Conservation (phyloP, 2,329 filamentous ascomycete genomes). For the Davidsoniella neocaledoniae region DNA sequence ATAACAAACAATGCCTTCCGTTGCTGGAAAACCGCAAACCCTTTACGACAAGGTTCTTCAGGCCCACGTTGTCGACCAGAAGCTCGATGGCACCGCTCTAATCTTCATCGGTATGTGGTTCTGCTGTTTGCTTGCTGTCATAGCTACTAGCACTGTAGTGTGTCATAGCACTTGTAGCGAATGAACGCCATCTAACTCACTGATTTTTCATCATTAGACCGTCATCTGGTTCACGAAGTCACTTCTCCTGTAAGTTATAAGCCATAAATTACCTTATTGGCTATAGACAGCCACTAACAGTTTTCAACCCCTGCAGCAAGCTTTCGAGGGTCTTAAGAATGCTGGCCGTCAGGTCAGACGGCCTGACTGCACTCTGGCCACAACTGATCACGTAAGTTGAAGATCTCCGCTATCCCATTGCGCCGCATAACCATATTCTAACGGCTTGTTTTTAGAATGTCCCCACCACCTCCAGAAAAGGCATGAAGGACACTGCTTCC, state of each 20-base stretch:
- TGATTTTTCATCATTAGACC: conserved; percentile 34
- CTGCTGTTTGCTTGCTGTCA: background rate
- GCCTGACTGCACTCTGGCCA: conserved; percentile 92
- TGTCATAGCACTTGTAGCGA: background rate
- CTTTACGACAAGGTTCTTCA: conserved; percentile 97
- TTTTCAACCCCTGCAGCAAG: conserved; percentile 48
- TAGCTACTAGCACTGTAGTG: background rate
- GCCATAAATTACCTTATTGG: background rate
- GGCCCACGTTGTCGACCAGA: conserved; percentile 87
- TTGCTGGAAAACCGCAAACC: conserved; percentile 57
- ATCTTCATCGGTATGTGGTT: conserved; percentile 71
- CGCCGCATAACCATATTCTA: conserved; percentile 13
- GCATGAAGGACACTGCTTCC: conserved; percentile 79
- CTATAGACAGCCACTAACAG: conserved; percentile 12
- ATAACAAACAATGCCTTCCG: conserved; percentile 52
- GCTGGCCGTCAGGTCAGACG: conserved; percentile 74
- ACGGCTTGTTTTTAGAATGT: conserved; percentile 51
- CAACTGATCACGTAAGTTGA: conserved; percentile 75
- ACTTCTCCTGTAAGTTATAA: conserved; percentile 63
- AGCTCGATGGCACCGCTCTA: conserved; percentile 79
- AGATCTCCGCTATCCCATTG: background rate
- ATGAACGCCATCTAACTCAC: background rate
- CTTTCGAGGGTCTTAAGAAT: conserved; percentile 88
- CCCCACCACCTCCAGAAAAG: conserved; percentile 77
- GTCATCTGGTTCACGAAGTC: conserved; percentile 95